These are phyloP conservation scores for Annulohypoxylon maeteangense DNA, from an alignment of 495 filamentous ascomycete genomes.

Conservation along the genomic window DNA sequence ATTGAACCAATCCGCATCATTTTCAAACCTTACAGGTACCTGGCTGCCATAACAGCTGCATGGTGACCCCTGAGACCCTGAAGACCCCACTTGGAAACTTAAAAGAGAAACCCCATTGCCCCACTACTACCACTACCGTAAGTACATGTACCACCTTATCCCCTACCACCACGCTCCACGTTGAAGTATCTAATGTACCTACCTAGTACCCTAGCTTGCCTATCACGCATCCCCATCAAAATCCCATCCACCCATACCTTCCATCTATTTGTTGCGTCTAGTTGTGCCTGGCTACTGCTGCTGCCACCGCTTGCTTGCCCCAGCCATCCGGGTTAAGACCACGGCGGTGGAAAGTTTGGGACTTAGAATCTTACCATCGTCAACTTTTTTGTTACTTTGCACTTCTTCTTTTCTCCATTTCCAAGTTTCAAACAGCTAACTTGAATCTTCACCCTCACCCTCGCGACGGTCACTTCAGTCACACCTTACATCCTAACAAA, in stretches of 20 bases:
- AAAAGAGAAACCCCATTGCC: slow-evolving; percentile 5
- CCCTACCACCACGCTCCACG: background rate
- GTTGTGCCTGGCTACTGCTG: background rate
- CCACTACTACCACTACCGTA: slow-evolving; percentile 3
- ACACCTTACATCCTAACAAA: background rate
- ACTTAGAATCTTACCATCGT: background rate
- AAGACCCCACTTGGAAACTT: slow-evolving; percentile 17
- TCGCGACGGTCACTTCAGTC: background rate
- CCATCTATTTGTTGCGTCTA: background rate
- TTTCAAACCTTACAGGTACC: slow-evolving; percentile 14
- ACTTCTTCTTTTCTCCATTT: background rate
- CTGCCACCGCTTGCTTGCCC: slow-evolving; percentile 9
- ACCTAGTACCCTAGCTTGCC: background rate
- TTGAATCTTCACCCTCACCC: background rate
- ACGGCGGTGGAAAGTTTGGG: slow-evolving; percentile 4
- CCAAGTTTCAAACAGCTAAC: background rate
- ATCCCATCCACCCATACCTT: background rate
- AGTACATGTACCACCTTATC: background rate
- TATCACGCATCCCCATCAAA: background rate
- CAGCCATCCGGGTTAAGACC: slow-evolving; percentile 24
- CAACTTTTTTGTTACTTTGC: background rate
- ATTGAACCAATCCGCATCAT: slow-evolving; percentile 8
- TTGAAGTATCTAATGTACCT: slow-evolving; percentile 1
- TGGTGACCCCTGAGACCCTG: slow-evolving; percentile 20
- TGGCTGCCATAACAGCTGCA: background rate